Percentiles rank a stretch among this genome's conserved stretches.
Conservation (phyloP, 495 filamentous ascomycete species). For the Rusavskia elegans region DNA sequence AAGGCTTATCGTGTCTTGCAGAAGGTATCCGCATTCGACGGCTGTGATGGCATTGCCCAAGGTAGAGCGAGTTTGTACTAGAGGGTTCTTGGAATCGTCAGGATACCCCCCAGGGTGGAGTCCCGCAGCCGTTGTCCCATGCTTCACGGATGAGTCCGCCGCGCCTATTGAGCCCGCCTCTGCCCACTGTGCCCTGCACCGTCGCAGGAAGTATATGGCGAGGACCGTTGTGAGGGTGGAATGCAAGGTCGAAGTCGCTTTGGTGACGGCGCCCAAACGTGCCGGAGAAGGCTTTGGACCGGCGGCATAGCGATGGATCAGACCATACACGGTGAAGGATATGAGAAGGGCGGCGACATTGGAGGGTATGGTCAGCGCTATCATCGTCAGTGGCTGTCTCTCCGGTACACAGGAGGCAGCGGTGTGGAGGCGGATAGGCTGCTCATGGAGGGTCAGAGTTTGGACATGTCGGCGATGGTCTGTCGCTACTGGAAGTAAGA, state of each 20-base stretch:
- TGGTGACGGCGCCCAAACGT: slow-evolving; percentile 2
- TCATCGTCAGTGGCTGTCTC: neutral
- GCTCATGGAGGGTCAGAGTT: too few species aligned
- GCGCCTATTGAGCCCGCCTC: neutral
- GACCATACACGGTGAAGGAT: slow-evolving; percentile 7
- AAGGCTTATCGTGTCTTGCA: slow-evolving; percentile 11
- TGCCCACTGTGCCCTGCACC: neutral
- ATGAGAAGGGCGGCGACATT: slow-evolving; percentile 3
- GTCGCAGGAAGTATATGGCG: slow-evolving; percentile 1
- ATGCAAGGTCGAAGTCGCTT: slow-evolving; percentile 10
- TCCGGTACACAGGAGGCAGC: neutral
- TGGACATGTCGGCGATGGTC: too few species aligned
- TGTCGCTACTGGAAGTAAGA: too few species aligned
- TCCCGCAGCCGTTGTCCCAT: neutral
- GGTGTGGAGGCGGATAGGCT: too few species aligned
- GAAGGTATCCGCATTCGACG: slow-evolving; percentile 14
- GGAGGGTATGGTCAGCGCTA: neutral
- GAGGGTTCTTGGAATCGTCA: slow-evolving; percentile 8
- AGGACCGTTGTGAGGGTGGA: slow-evolving; percentile 6
- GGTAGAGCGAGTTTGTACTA: slow-evolving; percentile 8
- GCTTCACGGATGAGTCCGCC: neutral
- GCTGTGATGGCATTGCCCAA: slow-evolving; percentile 15
- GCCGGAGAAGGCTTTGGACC: slow-evolving; percentile 1
- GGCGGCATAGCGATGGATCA: slow-evolving; percentile 4
- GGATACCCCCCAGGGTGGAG: neutral